Percentiles rank a stretch among this genome's conserved stretches.
Conservation (phyloP, 2,329 filamentous ascomycete genomes). For the Xylaria sp. region DNA sequence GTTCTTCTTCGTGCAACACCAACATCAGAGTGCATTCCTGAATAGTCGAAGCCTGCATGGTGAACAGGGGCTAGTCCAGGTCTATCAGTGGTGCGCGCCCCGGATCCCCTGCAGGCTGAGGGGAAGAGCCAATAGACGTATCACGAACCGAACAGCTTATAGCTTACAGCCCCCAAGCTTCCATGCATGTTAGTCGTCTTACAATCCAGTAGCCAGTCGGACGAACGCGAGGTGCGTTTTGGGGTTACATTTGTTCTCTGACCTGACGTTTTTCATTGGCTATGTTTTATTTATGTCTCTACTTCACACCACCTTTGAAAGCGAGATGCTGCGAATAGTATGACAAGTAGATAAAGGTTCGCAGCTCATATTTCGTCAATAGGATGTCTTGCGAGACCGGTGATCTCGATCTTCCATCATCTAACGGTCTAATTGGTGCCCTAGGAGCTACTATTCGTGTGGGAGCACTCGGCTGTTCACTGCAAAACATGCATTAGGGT, state of each 20-base stretch:
- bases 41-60: conserved; percentile 7
- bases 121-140: conserved; percentile 11
- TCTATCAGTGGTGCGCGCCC: conserved; percentile 11
- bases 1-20: conserved; percentile 5
- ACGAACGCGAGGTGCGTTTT: conserved; percentile 1
- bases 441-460: background rate
- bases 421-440: background rate
- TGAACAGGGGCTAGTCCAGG: no score
- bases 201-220: conserved; percentile 8
- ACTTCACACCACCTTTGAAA: conserved; percentile 7
- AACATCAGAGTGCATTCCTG: conserved; percentile 3
- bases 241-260: conserved; percentile 8
- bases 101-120: conserved; percentile 17
- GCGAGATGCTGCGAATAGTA: conserved; percentile 1
- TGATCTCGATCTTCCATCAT: background rate
- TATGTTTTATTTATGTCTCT: background rate
- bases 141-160: conserved; percentile 11
- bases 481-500: background rate
- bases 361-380: background rate
- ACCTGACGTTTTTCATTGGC: conserved; percentile 9
- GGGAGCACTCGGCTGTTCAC: background rate
- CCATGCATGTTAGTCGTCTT: conserved; percentile 8
- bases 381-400: background rate
- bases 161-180: conserved; percentile 18
- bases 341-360: background rate